Evolutionary conservation across 306 rosid species (phyloP).

Genomic region (Styphnolobium japonicum): DNA sequence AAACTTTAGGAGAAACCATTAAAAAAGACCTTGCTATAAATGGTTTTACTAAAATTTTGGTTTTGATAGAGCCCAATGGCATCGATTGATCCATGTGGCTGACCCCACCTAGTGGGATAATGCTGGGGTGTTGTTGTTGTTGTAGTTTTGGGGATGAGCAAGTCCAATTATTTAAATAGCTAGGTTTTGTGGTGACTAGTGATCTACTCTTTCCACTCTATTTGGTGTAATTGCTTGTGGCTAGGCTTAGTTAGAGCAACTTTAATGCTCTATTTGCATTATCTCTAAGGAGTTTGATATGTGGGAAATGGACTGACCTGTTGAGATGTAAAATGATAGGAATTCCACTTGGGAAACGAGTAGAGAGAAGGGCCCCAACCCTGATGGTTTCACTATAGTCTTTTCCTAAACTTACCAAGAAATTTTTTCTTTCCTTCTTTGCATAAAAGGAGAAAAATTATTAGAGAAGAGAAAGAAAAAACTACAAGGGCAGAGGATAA

Average conservation of each 20-base stretch:
- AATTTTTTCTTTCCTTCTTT: neutral
- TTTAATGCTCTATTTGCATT: neutral
- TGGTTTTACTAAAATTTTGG: no score
- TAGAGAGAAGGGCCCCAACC: neutral
- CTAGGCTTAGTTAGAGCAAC: neutral
- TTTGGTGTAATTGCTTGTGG: neutral
- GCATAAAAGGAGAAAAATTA: neutral
- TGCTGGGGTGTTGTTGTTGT: no score
- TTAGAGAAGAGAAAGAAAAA: neutral
- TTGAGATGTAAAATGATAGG: neutral
- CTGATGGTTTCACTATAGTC: neutral
- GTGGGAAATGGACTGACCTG: neutral
- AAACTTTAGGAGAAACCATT: no score
- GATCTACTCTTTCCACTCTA: no score
- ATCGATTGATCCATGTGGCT: no score
- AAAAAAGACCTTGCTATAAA: no score
- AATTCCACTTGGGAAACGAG: neutral
- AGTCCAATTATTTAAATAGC: no score
- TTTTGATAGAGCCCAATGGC: no score
- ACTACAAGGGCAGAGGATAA: neutral
- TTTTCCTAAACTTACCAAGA: neutral
- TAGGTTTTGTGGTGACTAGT: no score
- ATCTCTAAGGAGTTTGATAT: neutral
- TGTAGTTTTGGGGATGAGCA: no score
- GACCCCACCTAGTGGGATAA: no score